Base-by-base conservation (phyloP, 2,329 filamentous ascomycete species). In the Zasmidium citrigriseum region DNA sequence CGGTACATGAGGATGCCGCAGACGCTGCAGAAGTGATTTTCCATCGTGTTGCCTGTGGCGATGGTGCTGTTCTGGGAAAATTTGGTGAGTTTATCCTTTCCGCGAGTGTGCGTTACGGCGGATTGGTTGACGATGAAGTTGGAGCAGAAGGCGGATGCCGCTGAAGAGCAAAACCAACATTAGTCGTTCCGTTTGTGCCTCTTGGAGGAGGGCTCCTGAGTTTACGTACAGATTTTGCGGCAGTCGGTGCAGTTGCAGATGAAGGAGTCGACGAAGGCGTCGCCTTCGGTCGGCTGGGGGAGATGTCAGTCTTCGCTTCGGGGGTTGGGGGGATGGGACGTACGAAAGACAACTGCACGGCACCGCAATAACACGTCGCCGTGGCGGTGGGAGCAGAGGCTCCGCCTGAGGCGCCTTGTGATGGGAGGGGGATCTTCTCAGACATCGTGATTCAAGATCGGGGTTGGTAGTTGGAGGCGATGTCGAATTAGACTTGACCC, bases 1-100 rank as follows among this genome's bases (percentile, higher is more conserved):
- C 85, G 78, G 64, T 86, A 87, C 83, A 88, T 82, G 3, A 87
- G 76, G 0, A 80, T 81, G 0, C 86, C 85, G 66, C 86, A 89
- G 0, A 75, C 81, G 0, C 67, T 72, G 63, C 86, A 89, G 70
- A 88, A 89, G 67, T 78, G 75, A 65, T 88, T 87, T 7, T 81
- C 82, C 85, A 88, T 89, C 5, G 51, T 70, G 54, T 79, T 76
- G 2, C 76, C 76, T 0, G 77, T 76, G 0, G 61, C 74, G 44
- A 83, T 78, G 0, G 83, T 85, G n/a, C 73, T 67, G 2, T 64
- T 65, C 63, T 86, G 80, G 3, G 67, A 63, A 57, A 73, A 86
- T 1, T 66, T 62, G 18, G 69, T 82, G 12, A 87, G 75, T 24
- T 78, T 80, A 0, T 83, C 79, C 3, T 73, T 70, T 9, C 85